Conservation (phyloP, 139 green algal species). For the Chlamydomonas sp. region DNA sequence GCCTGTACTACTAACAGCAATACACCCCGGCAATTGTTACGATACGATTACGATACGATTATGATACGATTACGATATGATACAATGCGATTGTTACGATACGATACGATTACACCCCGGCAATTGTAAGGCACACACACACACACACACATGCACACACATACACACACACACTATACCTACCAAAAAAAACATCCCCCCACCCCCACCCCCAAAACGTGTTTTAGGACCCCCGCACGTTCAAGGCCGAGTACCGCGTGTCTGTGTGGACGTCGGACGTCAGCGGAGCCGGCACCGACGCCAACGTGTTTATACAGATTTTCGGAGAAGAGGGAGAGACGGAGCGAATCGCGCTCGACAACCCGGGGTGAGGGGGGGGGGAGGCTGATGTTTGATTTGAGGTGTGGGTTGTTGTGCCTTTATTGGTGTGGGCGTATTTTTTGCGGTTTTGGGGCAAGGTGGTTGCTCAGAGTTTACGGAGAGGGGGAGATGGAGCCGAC, state of each 20-base stretch:
- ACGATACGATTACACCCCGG: no score
- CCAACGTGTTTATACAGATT: slow-evolving; percentile 57
- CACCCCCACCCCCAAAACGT: not conserved
- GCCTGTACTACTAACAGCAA: no score
- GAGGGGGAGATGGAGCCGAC: slow-evolving; percentile 51
- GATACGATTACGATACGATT: no score
- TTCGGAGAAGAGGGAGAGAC: slow-evolving; percentile 38
- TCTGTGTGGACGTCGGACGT: slow-evolving; percentile 33
- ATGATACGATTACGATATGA: no score
- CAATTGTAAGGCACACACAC: not conserved
- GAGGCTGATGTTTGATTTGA: no score
- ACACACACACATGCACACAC: not conserved
- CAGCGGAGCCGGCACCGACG: slow-evolving; percentile 44
- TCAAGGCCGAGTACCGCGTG: slow-evolving; percentile 38
- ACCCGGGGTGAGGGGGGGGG: slow-evolving; percentile 15
- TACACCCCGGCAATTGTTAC: no score
- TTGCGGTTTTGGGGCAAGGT: no score
- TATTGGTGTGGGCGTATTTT: no score
- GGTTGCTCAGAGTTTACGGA: no score
- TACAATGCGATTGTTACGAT: no score
- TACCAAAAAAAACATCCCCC: not conserved
- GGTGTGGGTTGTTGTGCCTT: no score
- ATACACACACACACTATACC: not conserved
- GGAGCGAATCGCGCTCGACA: slow-evolving; percentile 25
- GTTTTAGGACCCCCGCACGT: slow-evolving; percentile 24